phyloP scores from a whole-genome alignment of 1,284 basidiomycete genomes.

The Macrocystidia cucumis region DNA sequence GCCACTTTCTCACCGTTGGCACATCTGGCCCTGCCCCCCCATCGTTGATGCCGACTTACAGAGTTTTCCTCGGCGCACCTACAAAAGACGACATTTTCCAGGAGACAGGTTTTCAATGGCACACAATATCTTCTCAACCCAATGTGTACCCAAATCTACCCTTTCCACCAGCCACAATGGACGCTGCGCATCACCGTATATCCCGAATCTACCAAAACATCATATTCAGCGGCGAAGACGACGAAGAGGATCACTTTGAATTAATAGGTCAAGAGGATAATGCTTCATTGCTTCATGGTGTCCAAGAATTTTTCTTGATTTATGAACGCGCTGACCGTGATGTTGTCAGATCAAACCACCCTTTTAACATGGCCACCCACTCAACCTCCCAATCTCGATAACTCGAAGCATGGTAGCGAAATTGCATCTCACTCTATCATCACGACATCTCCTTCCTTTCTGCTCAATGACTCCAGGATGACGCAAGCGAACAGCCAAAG shows the following conservation, averaged over 20 bases:
- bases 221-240: slow-evolving; percentile 40
- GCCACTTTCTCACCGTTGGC: too few relatives aligned
- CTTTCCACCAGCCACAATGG: slow-evolving; percentile 41
- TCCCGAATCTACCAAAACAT: slow-evolving; percentile 60
- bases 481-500: too few relatives aligned
- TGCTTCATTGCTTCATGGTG: background rate
- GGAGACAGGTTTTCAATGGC: slow-evolving; percentile 30
- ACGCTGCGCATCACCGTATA: slow-evolving; percentile 54
- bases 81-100: slow-evolving; percentile 21
- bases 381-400: too few relatives aligned
- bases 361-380: slow-evolving; percentile 52
- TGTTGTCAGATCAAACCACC: slow-evolving; percentile 30
- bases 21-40: too few relatives aligned
- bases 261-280: background rate
- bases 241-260: slow-evolving; percentile 12
- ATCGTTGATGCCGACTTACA: slow-evolving; percentile 17
- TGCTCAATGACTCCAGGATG: slow-evolving; percentile 13
- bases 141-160: too few relatives aligned
- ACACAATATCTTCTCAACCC: slow-evolving; percentile 23
- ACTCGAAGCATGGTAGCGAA: slow-evolving; percentile 12
- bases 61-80: slow-evolving; percentile 43
- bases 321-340: slow-evolving; percentile 6
- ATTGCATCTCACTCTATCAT: slow-evolving; percentile 6
- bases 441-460: slow-evolving; percentile 15
- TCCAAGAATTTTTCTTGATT: background rate